Evolutionary conservation across 139 green algal species (phyloP).

Genomic region (Diplosphaera chodatii): DNA sequence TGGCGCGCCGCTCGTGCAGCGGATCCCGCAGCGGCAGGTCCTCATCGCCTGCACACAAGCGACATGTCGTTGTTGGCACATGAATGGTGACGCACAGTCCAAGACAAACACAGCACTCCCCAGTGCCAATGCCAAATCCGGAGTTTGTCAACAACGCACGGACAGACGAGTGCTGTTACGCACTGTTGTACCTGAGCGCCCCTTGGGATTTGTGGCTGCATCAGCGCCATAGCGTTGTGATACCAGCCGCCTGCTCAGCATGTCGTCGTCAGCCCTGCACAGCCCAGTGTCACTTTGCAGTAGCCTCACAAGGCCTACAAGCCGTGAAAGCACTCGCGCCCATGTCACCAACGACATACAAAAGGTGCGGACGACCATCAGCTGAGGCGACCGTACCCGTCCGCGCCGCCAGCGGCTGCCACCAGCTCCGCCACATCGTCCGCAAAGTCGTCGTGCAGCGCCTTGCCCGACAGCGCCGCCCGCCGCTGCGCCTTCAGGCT

Average conservation of each 20-base stretch:
- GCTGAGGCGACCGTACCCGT: too few species aligned
- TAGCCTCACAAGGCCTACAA: too few species aligned
- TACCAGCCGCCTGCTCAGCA: conserved; percentile 44
- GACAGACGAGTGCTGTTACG: too few species aligned
- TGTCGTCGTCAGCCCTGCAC: not conserved
- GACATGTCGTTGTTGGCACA: too few species aligned
- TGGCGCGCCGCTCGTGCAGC: conserved; percentile 67
- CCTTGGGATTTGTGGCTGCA: conserved; percentile 22
- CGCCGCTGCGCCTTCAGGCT: conserved; percentile 50
- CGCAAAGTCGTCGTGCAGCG: conserved; percentile 84
- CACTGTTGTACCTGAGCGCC: conserved; percentile 4
- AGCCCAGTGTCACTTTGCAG: too few species aligned
- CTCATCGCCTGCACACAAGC: conserved; percentile 53
- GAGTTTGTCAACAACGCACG: too few species aligned
- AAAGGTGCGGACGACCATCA: too few species aligned
- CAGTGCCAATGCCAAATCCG: too few species aligned
- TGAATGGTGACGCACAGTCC: too few species aligned
- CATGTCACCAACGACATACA: too few species aligned
- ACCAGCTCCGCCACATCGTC: conserved; percentile 88
- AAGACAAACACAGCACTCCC: too few species aligned
- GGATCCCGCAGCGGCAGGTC: conserved; percentile 52
- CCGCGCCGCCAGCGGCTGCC: conserved; percentile 14
- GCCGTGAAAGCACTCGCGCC: too few species aligned
- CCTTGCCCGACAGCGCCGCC: conserved; percentile 35
- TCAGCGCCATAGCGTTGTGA: conserved; percentile 67